Conservation (phyloP, 108 stramenopile species). For the Mediolabrus comicus region DNA sequence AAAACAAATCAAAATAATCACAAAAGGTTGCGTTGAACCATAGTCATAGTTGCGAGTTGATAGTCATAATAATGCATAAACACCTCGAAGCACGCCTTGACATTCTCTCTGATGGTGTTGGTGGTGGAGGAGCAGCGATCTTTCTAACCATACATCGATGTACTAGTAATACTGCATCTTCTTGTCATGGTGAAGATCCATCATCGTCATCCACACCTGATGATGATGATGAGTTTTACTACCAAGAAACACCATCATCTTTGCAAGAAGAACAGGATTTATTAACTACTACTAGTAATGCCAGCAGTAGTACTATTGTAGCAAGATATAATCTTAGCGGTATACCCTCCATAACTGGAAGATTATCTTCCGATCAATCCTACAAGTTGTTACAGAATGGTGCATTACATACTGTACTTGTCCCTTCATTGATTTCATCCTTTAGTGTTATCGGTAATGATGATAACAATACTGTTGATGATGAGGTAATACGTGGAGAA, state of each 20-base stretch:
- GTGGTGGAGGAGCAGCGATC: slow-evolving; percentile 59
- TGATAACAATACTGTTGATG: background rate
- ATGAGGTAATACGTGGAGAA: slow-evolving; percentile 1
- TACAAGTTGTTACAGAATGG: slow-evolving; percentile 49
- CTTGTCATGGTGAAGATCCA: background rate
- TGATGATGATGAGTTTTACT: background rate
- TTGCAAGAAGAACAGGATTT: too few species aligned
- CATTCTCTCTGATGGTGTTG: slow-evolving; percentile 71
- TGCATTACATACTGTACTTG: slow-evolving; percentile 41
- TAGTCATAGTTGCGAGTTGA: slow-evolving; percentile 36
- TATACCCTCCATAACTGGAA: slow-evolving; percentile 56
- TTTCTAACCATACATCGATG: slow-evolving; percentile 62
- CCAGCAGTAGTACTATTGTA: slow-evolving; percentile 26
- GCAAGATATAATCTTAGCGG: slow-evolving; percentile 70
- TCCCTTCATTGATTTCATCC: slow-evolving; percentile 8
- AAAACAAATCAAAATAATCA: too few species aligned
- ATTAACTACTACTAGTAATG: too few species aligned
- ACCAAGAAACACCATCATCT: background rate
- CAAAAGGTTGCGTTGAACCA: too few species aligned
- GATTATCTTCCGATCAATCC: slow-evolving; percentile 71
- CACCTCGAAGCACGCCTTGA: slow-evolving; percentile 49
- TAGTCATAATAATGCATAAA: background rate
- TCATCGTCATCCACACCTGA: background rate
- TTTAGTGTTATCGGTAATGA: background rate
- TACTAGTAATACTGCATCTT: background rate